Base-by-base conservation (phyloP, 1,284 basidiomycete genomes). In the Polyporus tsugae region DNA sequence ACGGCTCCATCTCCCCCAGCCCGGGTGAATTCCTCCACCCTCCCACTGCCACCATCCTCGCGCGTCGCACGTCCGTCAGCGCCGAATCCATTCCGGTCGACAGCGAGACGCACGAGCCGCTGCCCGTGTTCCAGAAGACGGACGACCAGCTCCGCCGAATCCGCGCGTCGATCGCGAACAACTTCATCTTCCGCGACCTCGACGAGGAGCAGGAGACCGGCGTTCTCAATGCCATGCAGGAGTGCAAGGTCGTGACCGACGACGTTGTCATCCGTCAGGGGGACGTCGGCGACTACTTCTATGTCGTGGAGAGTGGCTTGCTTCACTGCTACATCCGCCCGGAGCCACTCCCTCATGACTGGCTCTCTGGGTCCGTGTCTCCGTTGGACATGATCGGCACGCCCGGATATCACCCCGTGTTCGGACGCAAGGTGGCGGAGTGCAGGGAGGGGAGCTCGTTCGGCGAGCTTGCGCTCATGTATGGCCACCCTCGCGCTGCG, bases 381-480 rank as follows among this genome's bases (percentile, higher is more conserved):
- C 76, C 76, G 52, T 79, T 83, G 66, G 84, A 89, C 68, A 89
- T 85, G 79, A 90, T 91, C 73, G 79, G 88, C 53, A 86, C 87
- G 72, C 84, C 89, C 1, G 89, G 87, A 7, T 88, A 89, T 69
- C 91, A 94, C 72, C 84, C 88, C 10, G 85, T 88, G 69, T 91
- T 89, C 76, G 95, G 95, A 60, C 92, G 90, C 74, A 92, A 94
- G 78, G 96, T 98, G 5, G 88, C 92, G 60, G 92, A 94, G 69
- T 97, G 94, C 85, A 88, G 87, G 60, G 91, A 95, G 1, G 96
- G 96, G 0, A 91, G 88, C 71, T 95, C 94, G 61, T 99, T 99
- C 75, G 97, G 98, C 62, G 98, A 99, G 82, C 87, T 99, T 61
- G 98, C 98, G 39, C 83, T 99, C 73, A 97, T 99, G 95, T 98